phyloP scores from a whole-genome alignment of 169 alveolate genomes.

The Plasmodium yoelii region DNA sequence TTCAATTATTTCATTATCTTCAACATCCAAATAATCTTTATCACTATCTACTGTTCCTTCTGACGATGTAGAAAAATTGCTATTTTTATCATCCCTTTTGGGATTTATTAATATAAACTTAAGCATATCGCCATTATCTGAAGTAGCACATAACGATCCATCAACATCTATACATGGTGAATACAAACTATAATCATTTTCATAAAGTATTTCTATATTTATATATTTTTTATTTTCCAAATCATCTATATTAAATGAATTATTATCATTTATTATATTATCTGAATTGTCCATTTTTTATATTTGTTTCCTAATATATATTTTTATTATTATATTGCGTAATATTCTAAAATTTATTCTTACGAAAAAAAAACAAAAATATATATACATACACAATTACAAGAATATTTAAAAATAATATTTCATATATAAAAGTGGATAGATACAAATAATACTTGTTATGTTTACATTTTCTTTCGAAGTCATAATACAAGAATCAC shows the following conservation, averaged over 20 bases:
- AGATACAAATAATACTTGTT: too few species aligned
- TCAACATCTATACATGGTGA: conserved; percentile 74
- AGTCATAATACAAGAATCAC: too few species aligned
- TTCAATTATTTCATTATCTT: conserved; percentile 2
- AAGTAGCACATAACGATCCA: conserved; percentile 49
- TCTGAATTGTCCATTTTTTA: conserved; percentile 34
- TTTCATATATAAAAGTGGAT: too few species aligned
- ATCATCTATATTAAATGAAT: conserved; percentile 23
- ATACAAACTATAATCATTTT: conserved; percentile 54
- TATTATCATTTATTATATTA: conserved; percentile 13
- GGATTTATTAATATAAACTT: conserved; percentile 29
- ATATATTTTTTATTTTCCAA: conserved; percentile 29
- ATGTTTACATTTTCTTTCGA: too few species aligned
- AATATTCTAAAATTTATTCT: conserved; percentile 2
- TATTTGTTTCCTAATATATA: conserved; percentile 2
- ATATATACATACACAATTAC: too few species aligned
- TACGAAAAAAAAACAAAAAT: neutral
- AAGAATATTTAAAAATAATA: too few species aligned
- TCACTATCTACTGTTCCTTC: conserved; percentile 18
- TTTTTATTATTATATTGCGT: conserved; percentile 15
- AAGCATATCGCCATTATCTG: conserved; percentile 65
- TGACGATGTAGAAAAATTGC: conserved; percentile 24
- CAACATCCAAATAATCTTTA: neutral
- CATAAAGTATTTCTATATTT: conserved; percentile 48
- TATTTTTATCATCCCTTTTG: conserved; percentile 13